Evolutionary conservation across 1,284 basidiomycete genomes (phyloP), one percentile per base, ranked within the genome.

Genomic region (Irpex rosettiformis): DNA sequence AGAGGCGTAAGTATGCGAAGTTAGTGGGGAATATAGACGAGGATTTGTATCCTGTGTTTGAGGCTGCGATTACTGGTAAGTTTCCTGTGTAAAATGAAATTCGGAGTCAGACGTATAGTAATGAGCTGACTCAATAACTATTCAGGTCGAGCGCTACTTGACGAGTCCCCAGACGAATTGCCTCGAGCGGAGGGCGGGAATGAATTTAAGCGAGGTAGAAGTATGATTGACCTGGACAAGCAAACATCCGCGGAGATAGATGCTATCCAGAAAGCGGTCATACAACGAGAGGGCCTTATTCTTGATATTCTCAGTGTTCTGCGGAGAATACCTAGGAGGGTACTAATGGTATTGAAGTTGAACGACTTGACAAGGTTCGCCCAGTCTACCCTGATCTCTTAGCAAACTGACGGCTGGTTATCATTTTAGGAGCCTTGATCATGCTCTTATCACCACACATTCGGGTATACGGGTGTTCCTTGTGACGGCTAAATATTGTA

Each of bases 401-500:
- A 42, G 11, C 52, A 54, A 29, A 43, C 33, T 11, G 11, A 18
- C 27, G 33, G 42, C 52, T n/a, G 27, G 54, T 30, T 58, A 54
- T 55, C 61, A 11, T 16, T 54, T 21, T 61, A 90, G 88, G 74
- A 84, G 82, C 70, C 75, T 91, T 52, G 89, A 91, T 66, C 77
- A 85, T 70, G 83, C 88, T 8, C 74, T 92, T 5, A 81, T 79
- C 67, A 93, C 89, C 2, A 94, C 81, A 3, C 89, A 91, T 70
- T 86, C 89, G 8, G 85, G 82, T 69, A 86, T 85, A 66, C 54
- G 95, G 10, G 86, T 97, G 67, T 99, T 98, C 72, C 72, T 98
- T 42, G 91, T 98, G 61, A 90, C 92, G 4, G 95, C 95, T 0
- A 90, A 93, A 66, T 97, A 93, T 73, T 98, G 96, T 72, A 83